phyloP scores from a whole-genome alignment of 768 basidiomycete species.

The Phanerochaete sordida region DNA sequence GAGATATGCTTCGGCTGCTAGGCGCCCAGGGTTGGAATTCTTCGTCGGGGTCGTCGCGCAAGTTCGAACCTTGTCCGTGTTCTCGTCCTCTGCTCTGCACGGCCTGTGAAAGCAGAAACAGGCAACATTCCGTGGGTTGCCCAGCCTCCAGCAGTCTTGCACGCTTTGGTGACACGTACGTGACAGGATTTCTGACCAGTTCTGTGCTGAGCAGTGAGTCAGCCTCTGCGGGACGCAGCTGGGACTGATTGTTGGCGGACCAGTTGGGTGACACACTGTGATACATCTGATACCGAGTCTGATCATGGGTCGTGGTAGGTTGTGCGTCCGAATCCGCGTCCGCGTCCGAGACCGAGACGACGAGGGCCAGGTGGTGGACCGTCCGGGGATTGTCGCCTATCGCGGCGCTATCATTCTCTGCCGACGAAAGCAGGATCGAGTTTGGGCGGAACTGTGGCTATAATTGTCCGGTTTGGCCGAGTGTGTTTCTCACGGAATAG shows the following conservation, averaged over 20 bases:
- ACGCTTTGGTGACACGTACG: not conserved
- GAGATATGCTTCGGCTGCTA: not conserved
- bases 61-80: not conserved
- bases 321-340: too few species aligned
- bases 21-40: not conserved
- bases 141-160: not conserved
- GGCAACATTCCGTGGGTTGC: not conserved
- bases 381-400: not conserved
- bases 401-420: constrained; percentile 2
- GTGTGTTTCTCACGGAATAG: constrained; percentile 8
- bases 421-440: not conserved
- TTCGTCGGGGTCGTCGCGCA: not conserved
- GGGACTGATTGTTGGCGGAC: too few species aligned
- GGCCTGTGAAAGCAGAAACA: not conserved
- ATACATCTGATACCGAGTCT: constrained; percentile 5
- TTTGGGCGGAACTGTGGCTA: constrained; percentile 12
- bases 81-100: not conserved
- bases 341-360: not conserved
- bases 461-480: constrained; percentile 3
- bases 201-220: not conserved
- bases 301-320: not conserved
- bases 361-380: not conserved
- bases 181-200: not conserved
- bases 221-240: not conserved
- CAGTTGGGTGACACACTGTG: constrained; percentile 3